Evolutionary conservation across 2,329 filamentous ascomycete species (phyloP).

Genomic region (Botrytis porri): DNA sequence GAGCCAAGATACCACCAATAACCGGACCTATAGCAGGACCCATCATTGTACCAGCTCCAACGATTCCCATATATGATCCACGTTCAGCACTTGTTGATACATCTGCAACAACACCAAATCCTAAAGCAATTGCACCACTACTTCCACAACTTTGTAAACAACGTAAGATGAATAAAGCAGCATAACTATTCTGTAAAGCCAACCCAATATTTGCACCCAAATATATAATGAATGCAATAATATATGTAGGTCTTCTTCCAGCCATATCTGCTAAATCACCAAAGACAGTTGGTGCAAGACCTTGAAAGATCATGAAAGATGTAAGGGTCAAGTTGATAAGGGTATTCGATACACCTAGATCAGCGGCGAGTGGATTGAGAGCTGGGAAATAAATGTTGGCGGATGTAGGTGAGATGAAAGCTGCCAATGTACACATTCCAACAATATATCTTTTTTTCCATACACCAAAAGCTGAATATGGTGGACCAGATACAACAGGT

Average conservation of each 20-base stretch:
- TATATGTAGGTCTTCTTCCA: constrained; percentile 55
- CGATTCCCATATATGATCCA: constrained; percentile 69
- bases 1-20: constrained; percentile 48
- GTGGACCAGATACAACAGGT: constrained; percentile 32
- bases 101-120: constrained; percentile 70
- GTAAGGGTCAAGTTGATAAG: constrained; percentile 38
- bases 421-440: constrained; percentile 49
- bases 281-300: constrained; percentile 55
- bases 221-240: constrained; percentile 55
- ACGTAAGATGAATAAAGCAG: constrained; percentile 53
- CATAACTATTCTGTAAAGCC: constrained; percentile 50
- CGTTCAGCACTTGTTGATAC: constrained; percentile 66
- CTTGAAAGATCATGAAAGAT: constrained; percentile 52
- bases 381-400: constrained; percentile 39
- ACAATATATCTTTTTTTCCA: constrained; percentile 50
- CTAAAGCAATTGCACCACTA: constrained; percentile 62
- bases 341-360: constrained; percentile 35
- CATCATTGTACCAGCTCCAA: constrained; percentile 53
- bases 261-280: constrained; percentile 55
- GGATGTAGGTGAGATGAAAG: constrained; percentile 36
- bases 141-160: constrained; percentile 57
- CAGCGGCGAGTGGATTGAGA: constrained; percentile 36
- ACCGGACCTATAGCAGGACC: constrained; percentile 50
- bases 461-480: constrained; percentile 36
- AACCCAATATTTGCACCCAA: constrained; percentile 55